phyloP scores from a whole-genome alignment of 805 yeast genomes.

The Brettanomyces anomalus region DNA sequence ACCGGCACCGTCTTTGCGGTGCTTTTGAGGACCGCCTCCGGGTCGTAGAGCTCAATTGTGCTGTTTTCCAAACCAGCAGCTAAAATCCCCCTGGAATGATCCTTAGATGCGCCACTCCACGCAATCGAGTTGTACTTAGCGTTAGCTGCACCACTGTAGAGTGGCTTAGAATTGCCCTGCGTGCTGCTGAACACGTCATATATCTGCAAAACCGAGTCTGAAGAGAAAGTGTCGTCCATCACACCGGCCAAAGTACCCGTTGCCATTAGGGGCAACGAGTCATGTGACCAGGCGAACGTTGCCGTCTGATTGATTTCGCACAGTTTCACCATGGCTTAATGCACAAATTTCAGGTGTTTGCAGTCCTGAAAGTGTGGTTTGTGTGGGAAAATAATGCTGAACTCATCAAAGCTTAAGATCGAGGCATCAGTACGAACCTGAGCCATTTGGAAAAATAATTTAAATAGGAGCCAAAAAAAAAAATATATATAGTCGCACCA shows the following conservation, averaged over 20 bases:
- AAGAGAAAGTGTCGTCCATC: conserved; percentile 78
- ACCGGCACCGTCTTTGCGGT: conserved; percentile 32
- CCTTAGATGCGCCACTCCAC: conserved; percentile 59
- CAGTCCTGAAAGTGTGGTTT: conserved; percentile 37
- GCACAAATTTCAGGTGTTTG: conserved; percentile 28
- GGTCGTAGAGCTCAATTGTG: conserved; percentile 69
- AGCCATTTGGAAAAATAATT: no score
- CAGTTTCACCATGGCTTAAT: conserved; percentile 63
- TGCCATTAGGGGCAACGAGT: conserved; percentile 64
- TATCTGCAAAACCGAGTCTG: conserved; percentile 68
- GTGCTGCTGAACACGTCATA: conserved; percentile 54
- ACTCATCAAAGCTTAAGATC: no score
- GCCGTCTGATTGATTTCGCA: conserved; percentile 80
- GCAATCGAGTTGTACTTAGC: conserved; percentile 71
- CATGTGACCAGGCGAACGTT: conserved; percentile 94
- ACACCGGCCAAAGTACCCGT: conserved; percentile 97
- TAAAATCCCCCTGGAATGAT: conserved; percentile 43
- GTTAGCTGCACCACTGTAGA: conserved; percentile 37
- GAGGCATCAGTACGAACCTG: no score
- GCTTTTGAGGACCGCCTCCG: conserved; percentile 33
- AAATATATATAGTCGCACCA: conserved; percentile 12
- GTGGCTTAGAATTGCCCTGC: conserved; percentile 29
- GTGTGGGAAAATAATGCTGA: no score
- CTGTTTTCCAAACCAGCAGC: conserved; percentile 93
- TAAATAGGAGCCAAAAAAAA: no score